Conservation (phyloP, 768 basidiomycete genomes). For the Hydnomerulius pinastri region DNA sequence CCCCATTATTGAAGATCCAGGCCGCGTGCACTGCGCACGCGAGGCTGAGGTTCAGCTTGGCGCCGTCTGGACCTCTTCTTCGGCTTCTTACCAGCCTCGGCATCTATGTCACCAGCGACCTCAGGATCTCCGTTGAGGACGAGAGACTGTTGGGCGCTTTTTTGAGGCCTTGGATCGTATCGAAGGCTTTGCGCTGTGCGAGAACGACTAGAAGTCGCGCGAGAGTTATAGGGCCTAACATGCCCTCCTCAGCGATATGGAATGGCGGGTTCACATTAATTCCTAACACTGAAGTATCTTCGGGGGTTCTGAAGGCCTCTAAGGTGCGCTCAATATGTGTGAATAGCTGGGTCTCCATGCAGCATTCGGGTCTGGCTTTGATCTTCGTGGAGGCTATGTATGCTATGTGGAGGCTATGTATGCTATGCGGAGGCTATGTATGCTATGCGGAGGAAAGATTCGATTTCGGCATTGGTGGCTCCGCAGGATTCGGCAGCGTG, state of each 20-base stretch:
- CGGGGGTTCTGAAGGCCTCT: slow-evolving; percentile 23
- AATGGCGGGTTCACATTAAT: slow-evolving; percentile 16
- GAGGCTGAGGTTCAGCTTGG: no score
- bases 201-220: slow-evolving; percentile 31
- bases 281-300: slow-evolving; percentile 13
- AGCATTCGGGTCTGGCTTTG: slow-evolving; percentile 4
- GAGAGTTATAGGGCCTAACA: slow-evolving; percentile 28
- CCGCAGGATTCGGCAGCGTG: slow-evolving; percentile 16
- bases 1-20: no score
- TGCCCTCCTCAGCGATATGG: slow-evolving; percentile 24
- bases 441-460: slow-evolving; percentile 28
- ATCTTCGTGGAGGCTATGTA: slow-evolving; percentile 21
- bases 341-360: slow-evolving; percentile 4
- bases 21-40: no score
- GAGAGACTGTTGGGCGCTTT: slow-evolving; percentile 17
- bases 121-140: slow-evolving; percentile 14
- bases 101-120: no score
- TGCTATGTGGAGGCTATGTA: no score
- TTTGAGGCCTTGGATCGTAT: no score
- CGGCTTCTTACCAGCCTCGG: no score
- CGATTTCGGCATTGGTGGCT: slow-evolving; percentile 25
- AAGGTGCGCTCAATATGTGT: slow-evolving; percentile 14
- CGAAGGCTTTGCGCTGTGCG: slow-evolving; percentile 30
- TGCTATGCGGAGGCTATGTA: no score
- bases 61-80: no score